Evolutionary conservation across 768 basidiomycete genomes (phyloP).

Genomic region (Pleurotus cornucopiae): DNA sequence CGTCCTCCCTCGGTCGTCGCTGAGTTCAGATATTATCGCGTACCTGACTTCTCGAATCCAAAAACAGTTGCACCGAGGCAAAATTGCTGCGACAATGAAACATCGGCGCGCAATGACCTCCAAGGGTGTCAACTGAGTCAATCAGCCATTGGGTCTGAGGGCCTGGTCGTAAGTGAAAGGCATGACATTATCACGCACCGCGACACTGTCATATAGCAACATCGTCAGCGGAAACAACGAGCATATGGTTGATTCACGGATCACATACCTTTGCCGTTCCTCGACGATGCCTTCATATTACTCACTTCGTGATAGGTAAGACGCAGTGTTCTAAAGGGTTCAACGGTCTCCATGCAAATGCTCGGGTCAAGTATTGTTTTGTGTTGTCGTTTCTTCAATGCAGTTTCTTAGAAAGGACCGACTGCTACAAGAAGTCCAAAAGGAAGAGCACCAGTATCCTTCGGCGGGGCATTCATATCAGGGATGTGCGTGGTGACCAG

Average conservation of each 20-base stretch:
- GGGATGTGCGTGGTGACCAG: no score
- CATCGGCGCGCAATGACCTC: neutral
- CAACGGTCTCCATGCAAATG: no score
- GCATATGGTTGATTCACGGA: neutral
- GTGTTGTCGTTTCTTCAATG: no score
- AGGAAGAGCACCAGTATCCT: no score
- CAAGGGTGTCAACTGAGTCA: neutral
- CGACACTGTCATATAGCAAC: neutral
- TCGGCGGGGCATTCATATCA: no score
- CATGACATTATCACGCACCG: neutral
- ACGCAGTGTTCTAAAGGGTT: no score
- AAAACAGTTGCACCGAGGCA: neutral
- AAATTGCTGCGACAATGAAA: neutral
- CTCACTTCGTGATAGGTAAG: no score
- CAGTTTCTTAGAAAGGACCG: no score
- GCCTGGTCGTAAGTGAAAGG: neutral
- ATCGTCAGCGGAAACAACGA: constrained; percentile 1
- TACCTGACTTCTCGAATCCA: neutral
- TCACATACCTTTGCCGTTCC: no score
- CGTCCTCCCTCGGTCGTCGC: neutral
- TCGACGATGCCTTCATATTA: no score
- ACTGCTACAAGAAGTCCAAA: no score
- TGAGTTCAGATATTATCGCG: neutral
- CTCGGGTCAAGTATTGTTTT: no score
- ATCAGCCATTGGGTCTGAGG: neutral